Base-by-base conservation (phyloP, 1,139 yeast genomes). In the Geotrichum carabidarum region DNA sequence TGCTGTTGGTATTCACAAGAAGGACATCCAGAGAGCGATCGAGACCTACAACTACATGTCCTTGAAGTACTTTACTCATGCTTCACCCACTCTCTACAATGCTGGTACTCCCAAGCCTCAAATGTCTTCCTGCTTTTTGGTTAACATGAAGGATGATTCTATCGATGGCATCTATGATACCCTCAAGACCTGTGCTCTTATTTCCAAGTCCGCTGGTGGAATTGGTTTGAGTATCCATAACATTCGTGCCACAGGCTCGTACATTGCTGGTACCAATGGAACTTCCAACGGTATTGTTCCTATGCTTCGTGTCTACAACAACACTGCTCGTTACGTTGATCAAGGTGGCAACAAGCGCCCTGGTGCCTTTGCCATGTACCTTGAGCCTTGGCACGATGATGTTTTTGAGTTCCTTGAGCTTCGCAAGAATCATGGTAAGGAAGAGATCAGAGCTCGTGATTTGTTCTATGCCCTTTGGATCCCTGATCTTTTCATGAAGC, bases 261-360 rank as follows among this genome's bases (percentile, higher is more conserved):
- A 84, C 69, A 88, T 88, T 68, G 89, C 95, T 57, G 91, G 94
- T 63, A 85, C 95, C 17, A 88, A 87, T 66, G 96, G 96, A 65
- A 84, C 91, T 37, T 86, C 95, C 31, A 88, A 84, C 64, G 96
- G 96, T 60, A 78, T 88, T 60, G 83, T 88, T 58, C 96, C 96
- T 49, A 88, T 88, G 96, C 79, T 88, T 55, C 81, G 95, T 65
- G 96, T 88, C 31, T 88, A 81, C 76, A 88, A 88, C 77, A 87
- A 87, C 73, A 87, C 96, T 56, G 96, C 96, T 35, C 80, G 96
- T 68, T 88, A 88, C 65, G 96, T 88, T 50, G 96, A 88, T 66
- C 96, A 88, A 75, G 96, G 96, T 68, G 96, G 96, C 64, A 88
- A 88, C 76, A 89, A 89, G 72, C 81, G 96, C 68, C 96, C 96